A percentile compares a stretch with the other conserved stretches of the same genome.
These are phyloP conservation scores for Cardamine occulta DNA, from an alignment of 345 rosid species.

Conservation along the genomic window DNA sequence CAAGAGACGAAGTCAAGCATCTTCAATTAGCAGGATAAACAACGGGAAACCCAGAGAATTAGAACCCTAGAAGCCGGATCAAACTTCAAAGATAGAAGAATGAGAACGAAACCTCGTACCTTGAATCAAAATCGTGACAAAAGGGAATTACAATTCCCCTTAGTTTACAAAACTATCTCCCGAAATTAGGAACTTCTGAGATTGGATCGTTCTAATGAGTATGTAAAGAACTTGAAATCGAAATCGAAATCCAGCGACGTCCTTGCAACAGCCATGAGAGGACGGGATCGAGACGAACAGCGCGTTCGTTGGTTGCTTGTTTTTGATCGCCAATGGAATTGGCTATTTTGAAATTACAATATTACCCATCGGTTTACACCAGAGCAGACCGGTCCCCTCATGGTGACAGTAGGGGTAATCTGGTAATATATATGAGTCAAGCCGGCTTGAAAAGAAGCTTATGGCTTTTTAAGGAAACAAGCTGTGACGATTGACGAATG, in stretches of 20 bases:
- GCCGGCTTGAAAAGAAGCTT: constrained; percentile 42
- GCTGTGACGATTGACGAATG: constrained; percentile 39
- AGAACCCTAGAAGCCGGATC: constrained; percentile 51
- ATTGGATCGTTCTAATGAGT: constrained; percentile 38
- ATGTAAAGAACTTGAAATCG: constrained; percentile 51
- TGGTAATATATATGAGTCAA: constrained; percentile 8
- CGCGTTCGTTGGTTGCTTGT: constrained; percentile 51
- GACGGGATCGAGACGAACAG: constrained; percentile 54
- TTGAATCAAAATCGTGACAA: constrained; percentile 33
- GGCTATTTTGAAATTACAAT: constrained; percentile 42
- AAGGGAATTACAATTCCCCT: constrained; percentile 13
- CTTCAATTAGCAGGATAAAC: constrained; percentile 19
- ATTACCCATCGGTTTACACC: constrained; percentile 46
- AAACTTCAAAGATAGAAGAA: constrained; percentile 25
- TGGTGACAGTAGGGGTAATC: constrained; percentile 36
- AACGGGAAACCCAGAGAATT: constrained; percentile 7
- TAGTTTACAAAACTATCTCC: constrained; percentile 1
- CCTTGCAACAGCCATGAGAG: constrained; percentile 64
- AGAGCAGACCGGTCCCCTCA: neutral
- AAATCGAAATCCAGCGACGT: constrained; percentile 49
- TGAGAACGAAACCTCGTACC: constrained; percentile 40
- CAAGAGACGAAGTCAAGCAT: constrained; percentile 41
- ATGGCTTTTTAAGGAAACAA: constrained; percentile 38
- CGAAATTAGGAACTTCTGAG: constrained; percentile 38
- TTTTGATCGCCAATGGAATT: constrained; percentile 88